Conservation (phyloP, 2,329 filamentous ascomycete species). For the Tolypocladium cylindrosporum region DNA sequence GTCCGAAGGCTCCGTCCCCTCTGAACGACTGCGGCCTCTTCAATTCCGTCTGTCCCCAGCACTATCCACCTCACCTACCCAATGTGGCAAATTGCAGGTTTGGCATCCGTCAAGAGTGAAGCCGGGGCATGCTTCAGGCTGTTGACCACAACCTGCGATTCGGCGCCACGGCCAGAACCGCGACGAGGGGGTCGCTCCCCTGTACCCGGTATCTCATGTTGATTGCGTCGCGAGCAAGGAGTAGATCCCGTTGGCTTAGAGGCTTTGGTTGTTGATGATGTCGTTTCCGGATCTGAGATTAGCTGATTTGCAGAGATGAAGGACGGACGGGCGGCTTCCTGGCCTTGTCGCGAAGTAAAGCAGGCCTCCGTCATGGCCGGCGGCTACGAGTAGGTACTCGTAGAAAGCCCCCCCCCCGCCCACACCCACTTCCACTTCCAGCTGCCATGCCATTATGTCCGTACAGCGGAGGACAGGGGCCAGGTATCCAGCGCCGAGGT, state of each 20-base stretch:
- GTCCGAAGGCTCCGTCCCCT: background rate
- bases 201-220: background rate
- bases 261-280: background rate
- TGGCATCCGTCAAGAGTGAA: background rate
- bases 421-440: background rate
- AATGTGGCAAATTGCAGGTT: constrained; percentile 2
- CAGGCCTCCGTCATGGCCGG: background rate
- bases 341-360: background rate
- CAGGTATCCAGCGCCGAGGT: background rate
- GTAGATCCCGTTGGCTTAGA: background rate
- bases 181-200: background rate
- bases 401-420: background rate
- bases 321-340: background rate
- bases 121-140: background rate
- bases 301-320: background rate
- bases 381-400: too few relatives aligned
- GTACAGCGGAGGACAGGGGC: background rate
- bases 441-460: background rate
- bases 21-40: background rate
- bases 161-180: background rate
- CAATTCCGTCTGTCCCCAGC: background rate
- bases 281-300: background rate
- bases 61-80: background rate
- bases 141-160: background rate
- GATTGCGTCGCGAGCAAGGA: background rate